These are phyloP conservation scores for Entamoeba invadens DNA, from an alignment of 208 protist genomes.

Conservation along the genomic window DNA sequence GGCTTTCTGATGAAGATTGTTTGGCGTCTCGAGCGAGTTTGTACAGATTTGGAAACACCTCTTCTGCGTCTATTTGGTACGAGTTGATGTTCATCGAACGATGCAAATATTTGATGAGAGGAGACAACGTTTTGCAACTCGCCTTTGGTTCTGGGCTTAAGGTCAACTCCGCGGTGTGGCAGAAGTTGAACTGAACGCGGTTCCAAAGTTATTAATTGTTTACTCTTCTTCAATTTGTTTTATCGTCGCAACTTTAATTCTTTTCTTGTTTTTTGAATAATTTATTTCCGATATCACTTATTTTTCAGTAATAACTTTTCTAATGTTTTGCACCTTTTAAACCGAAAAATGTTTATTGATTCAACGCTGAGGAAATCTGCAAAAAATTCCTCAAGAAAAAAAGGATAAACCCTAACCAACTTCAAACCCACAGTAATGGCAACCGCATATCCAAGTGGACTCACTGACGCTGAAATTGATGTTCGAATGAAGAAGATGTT, in stretches of 20 bases:
- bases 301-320: too few relatives aligned
- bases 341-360: too few relatives aligned
- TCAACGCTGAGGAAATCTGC: too few relatives aligned
- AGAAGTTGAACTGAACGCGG: background rate
- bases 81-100: background rate
- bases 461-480: background rate
- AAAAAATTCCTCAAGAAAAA: too few relatives aligned
- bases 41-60: background rate
- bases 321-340: too few relatives aligned
- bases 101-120: background rate
- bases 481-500: background rate
- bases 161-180: background rate
- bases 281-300: too few relatives aligned
- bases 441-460: background rate
- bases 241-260: too few relatives aligned
- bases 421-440: too few relatives aligned
- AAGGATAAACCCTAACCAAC: too few relatives aligned
- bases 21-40: background rate
- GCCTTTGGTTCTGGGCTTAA: background rate
- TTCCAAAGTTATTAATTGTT: too few relatives aligned
- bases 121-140: background rate
- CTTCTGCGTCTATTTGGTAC: background rate
- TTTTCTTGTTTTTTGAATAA: too few relatives aligned
- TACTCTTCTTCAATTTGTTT: too few relatives aligned
- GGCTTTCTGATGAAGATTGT: background rate